These are phyloP conservation scores for Aureobasidium melanogenum DNA, from an alignment of 2,329 filamentous ascomycete species.

Conservation along the genomic window DNA sequence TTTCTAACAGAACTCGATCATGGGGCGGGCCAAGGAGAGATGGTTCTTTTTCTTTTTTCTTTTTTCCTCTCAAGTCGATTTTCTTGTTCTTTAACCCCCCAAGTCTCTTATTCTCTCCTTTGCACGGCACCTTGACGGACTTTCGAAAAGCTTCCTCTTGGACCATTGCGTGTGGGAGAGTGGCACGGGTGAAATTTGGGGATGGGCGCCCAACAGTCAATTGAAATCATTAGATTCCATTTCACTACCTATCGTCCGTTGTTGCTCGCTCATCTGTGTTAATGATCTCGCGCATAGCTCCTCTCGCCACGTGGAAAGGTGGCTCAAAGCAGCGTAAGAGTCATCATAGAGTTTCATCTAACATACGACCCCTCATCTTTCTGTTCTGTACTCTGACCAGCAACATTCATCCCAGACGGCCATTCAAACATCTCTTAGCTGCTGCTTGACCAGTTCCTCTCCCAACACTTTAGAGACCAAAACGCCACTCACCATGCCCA, in stretches of 20 bases:
- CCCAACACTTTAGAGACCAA: too few relatives aligned
- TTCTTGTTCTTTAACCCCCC: slow-evolving; percentile 1
- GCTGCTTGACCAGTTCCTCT: too few relatives aligned
- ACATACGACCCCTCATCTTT: not conserved
- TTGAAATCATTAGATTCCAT: slow-evolving; percentile 11
- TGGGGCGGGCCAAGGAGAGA: slow-evolving; percentile 11
- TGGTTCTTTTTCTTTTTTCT: slow-evolving; percentile 10
- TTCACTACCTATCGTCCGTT: not conserved
- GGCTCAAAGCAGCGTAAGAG: not conserved
- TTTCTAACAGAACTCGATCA: slow-evolving; percentile 11
- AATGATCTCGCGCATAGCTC: too few relatives aligned
- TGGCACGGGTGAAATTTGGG: slow-evolving; percentile 1
- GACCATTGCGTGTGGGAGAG: not conserved
- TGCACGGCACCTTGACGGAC: not conserved
- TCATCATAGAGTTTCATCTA: not conserved
- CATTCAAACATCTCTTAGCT: too few relatives aligned
- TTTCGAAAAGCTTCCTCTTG: not conserved
- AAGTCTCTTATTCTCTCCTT: slow-evolving; percentile 4
- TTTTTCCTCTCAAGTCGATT: slow-evolving; percentile 5
- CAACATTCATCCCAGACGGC: too few relatives aligned
- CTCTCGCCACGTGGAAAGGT: not conserved
- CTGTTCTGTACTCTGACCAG: not conserved
- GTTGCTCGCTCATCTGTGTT: not conserved
- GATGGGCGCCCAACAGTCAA: slow-evolving; percentile 9
- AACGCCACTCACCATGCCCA: not conserved